Evolutionary conservation across 495 filamentous ascomycete species (phyloP), one percentile per base, ranked within the genome.

Genomic region (Melanomma pulvis-pyrius): DNA sequence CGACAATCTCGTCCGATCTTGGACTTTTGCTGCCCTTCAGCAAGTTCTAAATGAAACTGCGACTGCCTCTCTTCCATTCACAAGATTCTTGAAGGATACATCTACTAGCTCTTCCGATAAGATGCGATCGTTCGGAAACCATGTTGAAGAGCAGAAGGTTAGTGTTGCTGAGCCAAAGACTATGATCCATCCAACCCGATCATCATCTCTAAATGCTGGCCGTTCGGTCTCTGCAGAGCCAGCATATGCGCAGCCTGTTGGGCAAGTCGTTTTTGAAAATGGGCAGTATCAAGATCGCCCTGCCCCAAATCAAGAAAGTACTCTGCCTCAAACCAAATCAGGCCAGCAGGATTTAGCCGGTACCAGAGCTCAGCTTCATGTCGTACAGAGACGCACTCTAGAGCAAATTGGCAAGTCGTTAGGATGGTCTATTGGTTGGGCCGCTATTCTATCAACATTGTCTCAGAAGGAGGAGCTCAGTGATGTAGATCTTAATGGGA

Each of bases 321-420:
- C 24, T 17, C n/a, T 49, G 25, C 51, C 47, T 1, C 61, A 65
- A 49, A 17, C 13, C 2, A 72, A 63, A 29, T 47, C 85, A 9
- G 92, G 92, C 0, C 79, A 91, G 11, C 88, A 94, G 73, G 89
- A 96, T 46, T 80, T 98, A n/a, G 90, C 92, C 44, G 89, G 88
- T 28, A 85, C 82, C 55, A 82, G 93, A 74, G 93, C 89, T 24
- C 90, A 96, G 68, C 79, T 98, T 6, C 85, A 89, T 62, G 75
- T 90, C n/a, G 76, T 98, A 30, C 91, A 89, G 17, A 82, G 93
- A 67, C 90, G 88, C 50, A 83, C 91, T 15, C 81, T 97, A 4
- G 89, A 93, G 68, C 83, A 84, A 58, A 82, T 91, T 67, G 92
- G 90, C 11, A 84, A 82, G 69, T 84, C 86, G 54, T 79, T 86